A percentile compares a stretch with the other conserved stretches of the same genome.
Evolutionary conservation across 2,329 filamentous ascomycete genomes (phyloP).

Genomic region (Colletotrichum plurivorum): DNA sequence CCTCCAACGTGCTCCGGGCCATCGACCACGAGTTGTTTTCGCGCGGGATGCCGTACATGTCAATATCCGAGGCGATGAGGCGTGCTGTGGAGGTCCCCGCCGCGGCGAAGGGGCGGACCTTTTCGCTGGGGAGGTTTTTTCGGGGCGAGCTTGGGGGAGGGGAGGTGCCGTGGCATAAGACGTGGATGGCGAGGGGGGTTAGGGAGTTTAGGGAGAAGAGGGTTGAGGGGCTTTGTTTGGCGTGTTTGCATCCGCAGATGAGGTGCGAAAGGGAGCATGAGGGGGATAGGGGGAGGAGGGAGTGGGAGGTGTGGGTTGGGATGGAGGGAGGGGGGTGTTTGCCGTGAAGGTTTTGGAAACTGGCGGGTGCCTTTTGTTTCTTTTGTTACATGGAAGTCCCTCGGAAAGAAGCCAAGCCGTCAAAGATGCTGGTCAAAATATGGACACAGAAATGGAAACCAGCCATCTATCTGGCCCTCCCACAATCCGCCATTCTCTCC

Average conservation of each 20-base stretch:
- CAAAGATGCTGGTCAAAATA: too few relatives aligned
- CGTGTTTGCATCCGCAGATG: conserved; percentile 25
- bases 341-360: too few relatives aligned
- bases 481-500: too few relatives aligned
- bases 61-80: background rate
- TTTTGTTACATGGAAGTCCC: too few relatives aligned
- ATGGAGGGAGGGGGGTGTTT: background rate
- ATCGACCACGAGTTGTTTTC: conserved; percentile 8
- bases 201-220: background rate
- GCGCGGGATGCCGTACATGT: conserved; percentile 10
- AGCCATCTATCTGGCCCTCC: too few relatives aligned
- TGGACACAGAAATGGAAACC: too few relatives aligned
- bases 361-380: too few relatives aligned
- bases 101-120: background rate
- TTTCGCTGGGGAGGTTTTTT: background rate
- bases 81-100: background rate
- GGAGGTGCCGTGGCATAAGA: conserved; percentile 5
- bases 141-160: background rate
- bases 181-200: background rate
- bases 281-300: background rate
- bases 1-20: background rate
- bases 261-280: background rate
- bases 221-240: conserved; percentile 17
- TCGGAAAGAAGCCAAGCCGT: too few relatives aligned
- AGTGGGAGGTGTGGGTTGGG: background rate